These are phyloP conservation scores for Evansstolkia leycettana DNA, from an alignment of 495 filamentous ascomycete species.

Conservation along the genomic window DNA sequence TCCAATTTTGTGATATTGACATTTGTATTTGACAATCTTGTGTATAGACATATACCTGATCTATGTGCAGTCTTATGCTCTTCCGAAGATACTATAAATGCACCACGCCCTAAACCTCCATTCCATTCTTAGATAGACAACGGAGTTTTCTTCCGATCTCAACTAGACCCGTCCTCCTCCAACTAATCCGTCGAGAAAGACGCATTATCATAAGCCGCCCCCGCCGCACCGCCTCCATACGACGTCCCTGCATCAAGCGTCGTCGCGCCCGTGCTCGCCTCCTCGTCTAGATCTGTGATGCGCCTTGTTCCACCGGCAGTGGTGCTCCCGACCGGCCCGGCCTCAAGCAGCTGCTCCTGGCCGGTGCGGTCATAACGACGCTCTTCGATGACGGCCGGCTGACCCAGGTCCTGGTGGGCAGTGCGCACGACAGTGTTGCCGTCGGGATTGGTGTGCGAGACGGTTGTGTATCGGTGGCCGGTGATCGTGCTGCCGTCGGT, in stretches of 20 bases:
- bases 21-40: too few species aligned
- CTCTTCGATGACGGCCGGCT: slow-evolving; percentile 22
- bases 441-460: slow-evolving; percentile 20
- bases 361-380: slow-evolving; percentile 24
- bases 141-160: too few species aligned
- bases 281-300: slow-evolving; percentile 17
- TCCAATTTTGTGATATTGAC: too few species aligned
- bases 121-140: too few species aligned
- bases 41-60: too few species aligned
- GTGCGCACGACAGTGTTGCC: slow-evolving; percentile 28
- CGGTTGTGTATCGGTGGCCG: slow-evolving; percentile 25
- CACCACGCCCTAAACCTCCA: too few species aligned
- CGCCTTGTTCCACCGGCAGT: slow-evolving; percentile 14
- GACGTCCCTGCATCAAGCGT: not conserved
- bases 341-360: slow-evolving; percentile 15
- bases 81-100: too few species aligned
- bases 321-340: slow-evolving; percentile 3
- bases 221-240: not conserved
- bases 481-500: slow-evolving; percentile 12
- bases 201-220: too few species aligned
- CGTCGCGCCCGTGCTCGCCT: not conserved
- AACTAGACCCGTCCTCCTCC: too few species aligned
- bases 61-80: too few species aligned
- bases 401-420: slow-evolving; percentile 24
- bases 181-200: too few species aligned